Conservation (phyloP, 192 early-diverging fungal species). For the Geranomyces variabilis region DNA sequence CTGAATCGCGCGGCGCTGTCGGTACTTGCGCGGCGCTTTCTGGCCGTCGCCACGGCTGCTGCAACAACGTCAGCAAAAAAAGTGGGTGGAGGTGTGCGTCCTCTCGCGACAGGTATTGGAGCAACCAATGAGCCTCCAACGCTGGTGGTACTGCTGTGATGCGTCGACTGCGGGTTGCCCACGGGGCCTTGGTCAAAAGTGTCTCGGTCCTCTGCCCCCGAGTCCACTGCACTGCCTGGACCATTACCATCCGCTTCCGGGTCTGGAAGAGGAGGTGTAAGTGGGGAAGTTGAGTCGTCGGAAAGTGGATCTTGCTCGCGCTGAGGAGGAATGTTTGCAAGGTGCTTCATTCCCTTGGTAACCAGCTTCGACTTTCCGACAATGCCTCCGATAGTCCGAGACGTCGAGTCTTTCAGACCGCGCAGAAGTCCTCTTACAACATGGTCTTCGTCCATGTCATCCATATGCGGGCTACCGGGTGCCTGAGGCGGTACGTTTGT, state of each 20-base stretch:
- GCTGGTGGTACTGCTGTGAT: too few species aligned
- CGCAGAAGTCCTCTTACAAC: constrained; percentile 17
- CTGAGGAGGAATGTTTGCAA: constrained; percentile 6
- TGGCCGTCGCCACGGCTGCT: neutral
- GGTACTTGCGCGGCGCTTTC: neutral
- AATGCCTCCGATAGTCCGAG: constrained; percentile 40
- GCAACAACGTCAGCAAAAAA: neutral
- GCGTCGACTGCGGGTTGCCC: too few species aligned
- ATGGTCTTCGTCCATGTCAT: too few species aligned
- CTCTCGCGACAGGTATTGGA: neutral
- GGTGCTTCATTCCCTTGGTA: constrained; percentile 34
- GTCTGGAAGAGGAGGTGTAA: neutral
- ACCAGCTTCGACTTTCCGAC: constrained; percentile 34
- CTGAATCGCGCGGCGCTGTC: neutral
- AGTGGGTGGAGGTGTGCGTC: neutral
- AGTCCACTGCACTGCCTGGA: neutral
- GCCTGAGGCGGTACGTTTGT: too few species aligned
- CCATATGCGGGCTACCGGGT: too few species aligned
- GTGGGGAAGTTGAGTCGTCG: neutral
- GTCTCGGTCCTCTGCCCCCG: neutral
- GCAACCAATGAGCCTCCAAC: neutral
- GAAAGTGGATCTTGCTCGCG: neutral
- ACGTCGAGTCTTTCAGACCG: constrained; percentile 34
- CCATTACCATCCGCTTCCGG: neutral
- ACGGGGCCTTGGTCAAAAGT: neutral